Conservation (phyloP, 768 basidiomycete genomes). For the Pulveroboletus frians region DNA sequence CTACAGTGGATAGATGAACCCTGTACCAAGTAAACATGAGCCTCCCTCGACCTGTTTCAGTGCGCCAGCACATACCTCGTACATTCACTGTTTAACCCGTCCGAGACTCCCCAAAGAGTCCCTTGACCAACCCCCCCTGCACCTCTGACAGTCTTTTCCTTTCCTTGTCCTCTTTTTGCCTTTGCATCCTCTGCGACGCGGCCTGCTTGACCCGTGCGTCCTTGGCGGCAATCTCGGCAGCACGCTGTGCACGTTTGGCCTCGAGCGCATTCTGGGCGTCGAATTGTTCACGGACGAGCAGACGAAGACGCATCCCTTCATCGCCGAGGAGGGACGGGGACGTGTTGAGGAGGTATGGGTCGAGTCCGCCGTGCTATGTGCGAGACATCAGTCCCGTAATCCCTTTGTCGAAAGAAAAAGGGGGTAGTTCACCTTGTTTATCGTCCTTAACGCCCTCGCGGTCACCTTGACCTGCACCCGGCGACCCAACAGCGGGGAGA, state of each 20-base stretch:
- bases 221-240: constrained; percentile 17
- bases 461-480: constrained; percentile 66
- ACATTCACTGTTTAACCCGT: neutral
- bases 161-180: constrained; percentile 3
- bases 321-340: constrained; percentile 34
- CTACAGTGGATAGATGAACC: neutral
- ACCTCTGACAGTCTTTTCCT: neutral
- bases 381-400: neutral
- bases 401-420: neutral
- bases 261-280: constrained; percentile 20
- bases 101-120: constrained; percentile 15
- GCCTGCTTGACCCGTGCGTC: constrained; percentile 8
- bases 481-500: constrained; percentile 58
- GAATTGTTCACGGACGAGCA: constrained; percentile 32
- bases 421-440: constrained; percentile 56
- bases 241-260: constrained; percentile 15
- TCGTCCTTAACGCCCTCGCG: constrained; percentile 69
- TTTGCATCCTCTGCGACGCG: constrained; percentile 6
- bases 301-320: constrained; percentile 44
- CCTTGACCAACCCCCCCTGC: constrained; percentile 12
- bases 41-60: neutral
- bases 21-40: neutral
- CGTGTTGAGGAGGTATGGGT: constrained; percentile 57
- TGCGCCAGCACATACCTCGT: neutral
- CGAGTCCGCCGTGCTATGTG: constrained; percentile 59